phyloP scores from a whole-genome alignment of 2,329 filamentous ascomycete species.

The Claviceps paspali region DNA sequence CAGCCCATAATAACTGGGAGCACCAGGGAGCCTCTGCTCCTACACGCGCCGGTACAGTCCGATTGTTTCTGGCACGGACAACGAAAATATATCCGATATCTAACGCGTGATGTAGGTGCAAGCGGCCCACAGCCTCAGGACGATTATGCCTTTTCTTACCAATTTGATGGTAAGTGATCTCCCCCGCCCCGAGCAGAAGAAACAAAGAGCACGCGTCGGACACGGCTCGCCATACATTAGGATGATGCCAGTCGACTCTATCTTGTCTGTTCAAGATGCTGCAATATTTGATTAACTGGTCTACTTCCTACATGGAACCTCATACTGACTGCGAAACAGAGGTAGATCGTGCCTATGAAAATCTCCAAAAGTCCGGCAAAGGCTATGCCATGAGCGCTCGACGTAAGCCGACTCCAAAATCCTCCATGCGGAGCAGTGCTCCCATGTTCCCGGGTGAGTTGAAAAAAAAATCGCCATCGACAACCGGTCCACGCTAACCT shows the following conservation, averaged over 20 bases:
- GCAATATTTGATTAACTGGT: not conserved
- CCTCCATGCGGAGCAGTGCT: constrained; percentile 5
- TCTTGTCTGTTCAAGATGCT: not conserved
- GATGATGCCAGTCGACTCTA: no score
- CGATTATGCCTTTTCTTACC: constrained; percentile 69
- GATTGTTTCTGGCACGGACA: not conserved
- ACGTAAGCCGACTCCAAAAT: constrained; percentile 40
- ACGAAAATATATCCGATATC: constrained; percentile 5
- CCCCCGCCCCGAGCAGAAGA: no score
- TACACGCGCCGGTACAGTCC: constrained; percentile 22
- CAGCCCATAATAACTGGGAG: constrained; percentile 28
- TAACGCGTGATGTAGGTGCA: constrained; percentile 37
- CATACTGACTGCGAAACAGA: constrained; percentile 37
- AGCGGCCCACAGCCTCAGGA: constrained; percentile 61
- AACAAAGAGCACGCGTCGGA: no score
- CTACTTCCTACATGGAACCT: not conserved
- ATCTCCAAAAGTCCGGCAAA: constrained; percentile 93
- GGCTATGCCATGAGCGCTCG: constrained; percentile 60
- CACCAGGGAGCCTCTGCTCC: constrained; percentile 27
- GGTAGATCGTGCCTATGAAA: constrained; percentile 90
- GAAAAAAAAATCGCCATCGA: not conserved
- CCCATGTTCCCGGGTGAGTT: constrained; percentile 6
- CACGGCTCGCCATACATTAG: no score
- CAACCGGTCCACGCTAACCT: constrained; percentile 11
- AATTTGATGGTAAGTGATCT: constrained; percentile 67